Conservation (phyloP, 352 stramenopile genomes). For the Pythium pectinolyticum region DNA sequence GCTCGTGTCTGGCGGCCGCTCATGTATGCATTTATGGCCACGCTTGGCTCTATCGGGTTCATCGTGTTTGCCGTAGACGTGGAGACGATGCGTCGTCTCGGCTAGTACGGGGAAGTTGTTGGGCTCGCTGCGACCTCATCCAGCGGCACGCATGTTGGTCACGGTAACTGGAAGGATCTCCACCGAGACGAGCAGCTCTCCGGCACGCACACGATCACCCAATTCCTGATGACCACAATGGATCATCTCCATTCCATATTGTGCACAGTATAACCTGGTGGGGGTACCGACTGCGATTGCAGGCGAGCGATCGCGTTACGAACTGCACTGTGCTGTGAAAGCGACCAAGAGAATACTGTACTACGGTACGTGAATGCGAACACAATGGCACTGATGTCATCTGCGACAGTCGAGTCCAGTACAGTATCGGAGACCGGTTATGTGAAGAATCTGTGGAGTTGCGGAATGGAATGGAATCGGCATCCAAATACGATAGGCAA, state of each 20-base stretch:
- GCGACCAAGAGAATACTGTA: neutral
- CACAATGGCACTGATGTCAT: neutral
- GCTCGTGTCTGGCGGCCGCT: constrained; percentile 63
- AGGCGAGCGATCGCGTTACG: constrained; percentile 9
- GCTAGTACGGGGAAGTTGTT: constrained; percentile 80
- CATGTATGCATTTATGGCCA: constrained; percentile 75
- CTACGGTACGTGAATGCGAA: neutral
- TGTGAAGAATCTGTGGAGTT: too few species aligned
- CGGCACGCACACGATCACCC: constrained; percentile 55
- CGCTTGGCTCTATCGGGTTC: constrained; percentile 71
- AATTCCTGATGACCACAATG: constrained; percentile 56
- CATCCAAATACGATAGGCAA: too few species aligned
- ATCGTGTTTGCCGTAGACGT: constrained; percentile 85
- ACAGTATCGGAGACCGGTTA: too few species aligned
- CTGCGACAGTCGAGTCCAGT: too few species aligned
- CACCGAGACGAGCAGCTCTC: constrained; percentile 68
- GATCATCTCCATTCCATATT: too few species aligned
- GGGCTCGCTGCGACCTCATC: constrained; percentile 69
- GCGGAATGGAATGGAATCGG: too few species aligned
- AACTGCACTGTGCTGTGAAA: constrained; percentile 1
- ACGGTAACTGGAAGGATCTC: constrained; percentile 67
- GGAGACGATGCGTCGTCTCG: constrained; percentile 67
- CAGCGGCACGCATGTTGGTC: constrained; percentile 60
- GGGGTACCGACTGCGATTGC: neutral
- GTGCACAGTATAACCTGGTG: too few species aligned